Percentiles rank a stretch among this genome's conserved stretches.
phyloP scores from a whole-genome alignment of 1,284 basidiomycete species.

The Moesziomyces antarcticus region DNA sequence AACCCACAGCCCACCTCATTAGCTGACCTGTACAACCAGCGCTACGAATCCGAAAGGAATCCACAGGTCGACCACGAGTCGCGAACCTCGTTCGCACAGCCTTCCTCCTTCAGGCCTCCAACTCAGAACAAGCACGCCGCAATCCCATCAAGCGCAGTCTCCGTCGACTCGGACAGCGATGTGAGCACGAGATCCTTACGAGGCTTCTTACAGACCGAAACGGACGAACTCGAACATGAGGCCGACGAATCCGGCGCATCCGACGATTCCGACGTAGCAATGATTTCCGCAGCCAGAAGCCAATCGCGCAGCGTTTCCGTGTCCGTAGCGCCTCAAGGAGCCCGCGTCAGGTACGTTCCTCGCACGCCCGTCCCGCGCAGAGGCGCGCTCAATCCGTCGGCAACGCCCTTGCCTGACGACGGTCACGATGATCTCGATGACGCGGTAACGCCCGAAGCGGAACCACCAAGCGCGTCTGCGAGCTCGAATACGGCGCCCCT shows the following conservation, averaged over 20 bases:
- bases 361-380: constrained; percentile 12
- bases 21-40: constrained; percentile 25
- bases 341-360: constrained; percentile 7
- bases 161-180: constrained; percentile 5
- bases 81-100: background rate
- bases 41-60: constrained; percentile 12
- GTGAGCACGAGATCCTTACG: constrained; percentile 2
- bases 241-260: background rate
- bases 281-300: background rate
- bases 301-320: constrained; percentile 11
- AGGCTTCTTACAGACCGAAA: background rate
- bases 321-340: background rate
- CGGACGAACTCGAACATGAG: constrained; percentile 11
- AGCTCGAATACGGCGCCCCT: constrained; percentile 4
- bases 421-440: constrained; percentile 20
- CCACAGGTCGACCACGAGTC: background rate
- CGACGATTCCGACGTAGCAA: background rate
- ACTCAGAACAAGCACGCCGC: background rate
- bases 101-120: background rate
- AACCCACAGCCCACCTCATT: constrained; percentile 8
- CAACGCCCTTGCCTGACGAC: constrained; percentile 9
- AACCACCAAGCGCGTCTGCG: constrained; percentile 5
- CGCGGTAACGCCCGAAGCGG: background rate
- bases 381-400: constrained; percentile 16
- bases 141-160: background rate